Evolutionary conservation across 257 asterid genomes (phyloP), one percentile per base, ranked within the genome.

Genomic region (Primulina tabacum): DNA sequence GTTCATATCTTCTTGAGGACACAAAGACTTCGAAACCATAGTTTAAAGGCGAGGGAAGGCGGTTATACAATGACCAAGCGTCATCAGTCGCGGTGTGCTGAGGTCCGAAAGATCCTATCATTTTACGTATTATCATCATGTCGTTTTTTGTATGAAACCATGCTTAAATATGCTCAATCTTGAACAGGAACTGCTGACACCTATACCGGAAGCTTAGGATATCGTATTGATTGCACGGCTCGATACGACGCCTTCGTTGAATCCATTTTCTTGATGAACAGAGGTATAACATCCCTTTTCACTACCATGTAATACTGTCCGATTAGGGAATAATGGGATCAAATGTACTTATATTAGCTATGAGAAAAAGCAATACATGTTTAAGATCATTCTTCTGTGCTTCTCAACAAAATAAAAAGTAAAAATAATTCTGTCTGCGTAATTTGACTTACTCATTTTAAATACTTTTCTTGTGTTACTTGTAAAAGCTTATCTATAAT

Each of bases 31-130:
- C 77, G 37, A 59, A 71, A 77, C 71, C 78, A 70, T 59, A 59
- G 63, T 50, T 70, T 61, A 33, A 82, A 73, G 85, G 64, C 71
- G 58, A 82, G 79, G 33, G 53, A 76, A 40, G 63, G 68, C 35
- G 84, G 83, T 76, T 73, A 80, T 72, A 84, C 78, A 38, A 78
- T 64, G 79, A 63, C 29, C 57, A 81, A 78, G 58, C 71, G 17
- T 9, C 79, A 81, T 0, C 78, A 73, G 60, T 68, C 74, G 67
- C 60, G 71, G 61, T 78, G 69, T 34, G 58, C 82, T 64, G 80
- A 83, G 87, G 79, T 83, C 75, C 32, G 38, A 32, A 40, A 63
- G 57, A 21, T 72, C 38, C 11, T 14, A 61, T 40, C 5, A 7
- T 10, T 28, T 47, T 10, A 26, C 64, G 3, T 21, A 26, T 37